Base-by-base conservation (phyloP, 768 basidiomycete species). In the Leccinum rimulosum region DNA sequence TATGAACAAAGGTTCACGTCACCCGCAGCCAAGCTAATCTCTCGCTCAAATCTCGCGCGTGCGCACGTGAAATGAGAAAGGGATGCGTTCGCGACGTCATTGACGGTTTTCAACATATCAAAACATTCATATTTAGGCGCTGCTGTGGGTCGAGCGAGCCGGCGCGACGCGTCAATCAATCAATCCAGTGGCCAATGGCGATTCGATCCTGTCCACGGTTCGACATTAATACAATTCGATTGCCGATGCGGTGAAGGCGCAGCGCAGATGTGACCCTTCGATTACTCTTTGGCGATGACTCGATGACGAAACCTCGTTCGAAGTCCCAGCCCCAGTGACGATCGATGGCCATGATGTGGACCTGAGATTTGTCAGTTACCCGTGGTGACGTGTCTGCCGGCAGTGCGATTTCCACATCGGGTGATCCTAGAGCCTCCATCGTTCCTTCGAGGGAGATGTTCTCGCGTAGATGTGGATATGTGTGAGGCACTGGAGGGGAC, bases 361-460 rank as follows among this genome's bases (percentile, higher is more conserved):
- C 50, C 50, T 15, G 40, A 43, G 40, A 43, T 43, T 43, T 19
- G 40, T 43, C 40, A 43, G 8, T 43, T 43, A 43, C 9, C 40
- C 40, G n/a, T 43, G 40, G 40, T 49, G 58, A 30, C 33, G 45
- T 61, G 50, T 47, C 50, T 6, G 36, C 27, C 4, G n/a, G 58
- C 25, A 52, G 4, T 54, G 25, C 15, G 10, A 40, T 55, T 64
- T 55, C 60, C 58, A 17, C 50, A 22, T 50, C 6, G 27, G 58
- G 54, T 15, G 31, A 51, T 58, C 50, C 27, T 35, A n/a, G 45
- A 19, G 17, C 36, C 51, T 43, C 15, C 19, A 56, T 59, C 48
- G 55, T 48, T 43, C 40, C 9, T 47, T 48, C 17, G 27, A 19
- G 49, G 31, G 10, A 11, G 51, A 35, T 33, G 52, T 28, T 27